Base-by-base conservation (phyloP, 495 filamentous ascomycete species). In the Trichoderma erinaceum region DNA sequence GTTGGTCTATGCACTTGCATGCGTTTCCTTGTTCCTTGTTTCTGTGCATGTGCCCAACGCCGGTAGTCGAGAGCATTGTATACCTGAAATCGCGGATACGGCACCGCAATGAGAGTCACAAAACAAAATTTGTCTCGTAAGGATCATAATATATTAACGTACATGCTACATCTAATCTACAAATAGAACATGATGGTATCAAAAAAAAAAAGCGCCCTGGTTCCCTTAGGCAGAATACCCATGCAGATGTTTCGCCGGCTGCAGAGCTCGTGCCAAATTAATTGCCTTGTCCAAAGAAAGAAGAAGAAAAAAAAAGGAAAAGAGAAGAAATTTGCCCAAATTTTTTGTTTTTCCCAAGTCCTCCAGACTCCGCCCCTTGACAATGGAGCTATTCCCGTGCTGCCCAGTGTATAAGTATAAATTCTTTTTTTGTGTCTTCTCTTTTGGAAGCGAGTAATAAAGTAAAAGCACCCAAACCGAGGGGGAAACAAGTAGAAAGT, bases 161-260 rank as follows among this genome's bases (percentile, higher is more conserved):
- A 61, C 16, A 61, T 32, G 56, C 23, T 61, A 32, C 56, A 27
- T 32, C 27, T 61, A 61, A 32, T 61, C 12, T 61, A 61, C 56
- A 61, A 23, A 12, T 32, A 61, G n/a, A 61, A 61, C 23, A 32
- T 32, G 25, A 23, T 61, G 56, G 56, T 61, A 61, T 61, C 56
- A 61, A 61, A 29, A 61, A 61, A 29, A 61, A 29, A 29, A 61
- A 61, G 56, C 56, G 56, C 56, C 56, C 23, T 61, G 16, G 4
- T 29, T 12, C 56, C 56, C 56, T 29, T 29, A 23, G 56, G 56
- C 56, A 61, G 11, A 32, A 25, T 7, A 27, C 23, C 25, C 23
- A 5, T 32, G 11, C 23, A 61, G 27, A 27, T 15, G 13, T 12
- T 13, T 61, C 23, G 23, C 56, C 12, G 11, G 6, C 27, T 61